Evolutionary conservation across 1,284 basidiomycete genomes (phyloP), one percentile per base, ranked within the genome.

Genomic region (Ustilago cynodontis): DNA sequence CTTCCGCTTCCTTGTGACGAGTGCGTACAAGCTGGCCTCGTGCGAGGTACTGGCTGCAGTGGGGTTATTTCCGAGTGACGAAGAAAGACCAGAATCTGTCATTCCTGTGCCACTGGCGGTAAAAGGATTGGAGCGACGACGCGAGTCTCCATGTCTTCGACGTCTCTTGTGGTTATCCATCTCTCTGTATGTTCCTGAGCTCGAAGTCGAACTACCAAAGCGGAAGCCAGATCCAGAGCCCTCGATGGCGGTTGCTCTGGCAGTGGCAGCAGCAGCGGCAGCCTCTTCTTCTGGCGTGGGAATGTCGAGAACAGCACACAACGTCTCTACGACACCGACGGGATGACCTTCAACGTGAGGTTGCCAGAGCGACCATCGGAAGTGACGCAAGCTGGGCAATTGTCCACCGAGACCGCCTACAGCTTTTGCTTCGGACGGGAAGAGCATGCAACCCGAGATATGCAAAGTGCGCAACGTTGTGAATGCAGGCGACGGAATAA

Each of bases 361-460:
- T 47, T 77, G 72, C 74, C 77, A 79, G 1, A 79, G 63, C 16
- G 77, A 77, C 78, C 78, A 80, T 37, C 68, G 58, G 58, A 80
- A 71, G 43, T 80, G 72, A 13, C 77, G 66, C 62, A 80, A 47
- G 28, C 50, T 72, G 9, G 78, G 78, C 33, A 80, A 52, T 54
- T 74, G 73, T 8, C 72, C 70, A 16, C 71, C 73, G n/a, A 71
- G 37, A 18, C 77, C 76, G n/a, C 73, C 76, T 4, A 80, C 63
- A 1, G 78, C 76, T 31, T 56, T 63, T 24, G 76, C 76, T 18
- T 80, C 78, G 20, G 69, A 68, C 3, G 68, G 65, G 58, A 80
- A 80, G 20, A 80, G 78, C 78, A 80, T 80, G 65, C 75, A 78
- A 11, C 78, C 78, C 29, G 78, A 76, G 28, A 80, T 78, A 37